phyloP scores from a whole-genome alignment of 257 asterid genomes.

The Lantana camara region DNA sequence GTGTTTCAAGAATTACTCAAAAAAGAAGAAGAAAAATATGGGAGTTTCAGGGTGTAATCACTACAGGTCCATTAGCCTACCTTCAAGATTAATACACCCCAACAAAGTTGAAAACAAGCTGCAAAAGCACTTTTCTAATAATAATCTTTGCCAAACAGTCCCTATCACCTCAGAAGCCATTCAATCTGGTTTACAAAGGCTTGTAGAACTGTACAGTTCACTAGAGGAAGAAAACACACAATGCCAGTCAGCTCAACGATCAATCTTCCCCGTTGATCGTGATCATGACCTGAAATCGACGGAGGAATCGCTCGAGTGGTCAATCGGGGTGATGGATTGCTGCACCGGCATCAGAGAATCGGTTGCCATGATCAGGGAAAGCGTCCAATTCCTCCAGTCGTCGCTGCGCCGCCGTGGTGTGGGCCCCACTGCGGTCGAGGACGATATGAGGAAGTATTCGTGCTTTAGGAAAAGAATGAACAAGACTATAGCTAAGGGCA shows the following conservation, averaged over 20 bases:
- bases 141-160: slow-evolving; percentile 6
- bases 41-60: slow-evolving; percentile 36
- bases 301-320: slow-evolving; percentile 45
- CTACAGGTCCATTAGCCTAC: slow-evolving; percentile 66
- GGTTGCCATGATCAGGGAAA: slow-evolving; percentile 35
- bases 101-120: slow-evolving; percentile 41
- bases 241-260: slow-evolving; percentile 20
- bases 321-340: slow-evolving; percentile 56
- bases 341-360: slow-evolving; percentile 44
- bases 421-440: slow-evolving; percentile 36
- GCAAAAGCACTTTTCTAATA: slow-evolving; percentile 24
- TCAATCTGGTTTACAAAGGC: slow-evolving; percentile 34
- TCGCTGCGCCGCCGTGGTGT: slow-evolving; percentile 57
- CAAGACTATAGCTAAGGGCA: slow-evolving; percentile 37
- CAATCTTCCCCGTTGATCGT: slow-evolving; percentile 21
- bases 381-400: slow-evolving; percentile 56
- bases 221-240: slow-evolving; percentile 20
- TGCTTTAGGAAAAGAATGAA: slow-evolving; percentile 47
- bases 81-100: slow-evolving; percentile 53
- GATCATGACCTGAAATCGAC: slow-evolving; percentile 30
- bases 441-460: slow-evolving; percentile 35
- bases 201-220: slow-evolving; percentile 41
- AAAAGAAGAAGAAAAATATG: slow-evolving; percentile 37
- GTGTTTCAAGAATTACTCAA: too few species aligned
- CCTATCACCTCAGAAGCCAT: slow-evolving; percentile 35